These are phyloP conservation scores for Penicillium sp. DNA, from an alignment of 2,329 filamentous ascomycete genomes.

Conservation along the genomic window DNA sequence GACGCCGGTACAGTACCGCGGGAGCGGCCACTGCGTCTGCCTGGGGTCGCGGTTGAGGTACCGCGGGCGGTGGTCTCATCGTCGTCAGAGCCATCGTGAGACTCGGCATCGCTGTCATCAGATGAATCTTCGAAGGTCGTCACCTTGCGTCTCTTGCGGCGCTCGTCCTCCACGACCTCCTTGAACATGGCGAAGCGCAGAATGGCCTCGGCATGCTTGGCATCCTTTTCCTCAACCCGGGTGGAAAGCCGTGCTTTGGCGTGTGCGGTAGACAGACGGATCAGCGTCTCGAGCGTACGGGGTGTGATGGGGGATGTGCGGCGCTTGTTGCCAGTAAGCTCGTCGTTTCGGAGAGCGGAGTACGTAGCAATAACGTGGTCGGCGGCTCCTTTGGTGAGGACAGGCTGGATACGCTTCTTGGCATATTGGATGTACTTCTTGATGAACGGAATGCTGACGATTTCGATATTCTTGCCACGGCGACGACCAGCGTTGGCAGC, in stretches of 20 bases:
- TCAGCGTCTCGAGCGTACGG: conserved; percentile 95
- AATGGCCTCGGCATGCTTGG: conserved; percentile 82
- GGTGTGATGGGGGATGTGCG: conserved; percentile 95
- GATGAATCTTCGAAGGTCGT: conserved; percentile 66
- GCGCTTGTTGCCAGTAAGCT: conserved; percentile 90
- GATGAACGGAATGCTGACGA: conserved; percentile 95
- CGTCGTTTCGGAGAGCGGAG: conserved; percentile 90
- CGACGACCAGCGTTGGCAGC: conserved; percentile 65
- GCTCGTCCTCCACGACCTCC: conserved; percentile 78
- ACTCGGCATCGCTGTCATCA: conserved; percentile 44
- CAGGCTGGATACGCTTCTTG: conserved; percentile 85
- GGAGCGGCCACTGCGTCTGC: conserved; percentile 31
- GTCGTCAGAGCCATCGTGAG: conserved; percentile 33
- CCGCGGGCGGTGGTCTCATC: conserved; percentile 24
- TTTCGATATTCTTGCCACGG: conserved; percentile 74
- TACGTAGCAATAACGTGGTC: conserved; percentile 91
- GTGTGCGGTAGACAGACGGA: conserved; percentile 93
- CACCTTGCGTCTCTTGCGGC: conserved; percentile 80
- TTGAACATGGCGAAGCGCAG: conserved; percentile 96
- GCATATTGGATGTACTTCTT: conserved; percentile 99
- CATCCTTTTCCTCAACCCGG: conserved; percentile 86
- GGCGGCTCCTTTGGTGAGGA: conserved; percentile 86
- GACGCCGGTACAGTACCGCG: conserved; percentile 39
- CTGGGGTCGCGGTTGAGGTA: conserved; percentile 32
- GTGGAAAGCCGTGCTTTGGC: conserved; percentile 89